Base-by-base conservation (phyloP, 306 rosid genomes). In the Cucurbita pepo region DNA sequence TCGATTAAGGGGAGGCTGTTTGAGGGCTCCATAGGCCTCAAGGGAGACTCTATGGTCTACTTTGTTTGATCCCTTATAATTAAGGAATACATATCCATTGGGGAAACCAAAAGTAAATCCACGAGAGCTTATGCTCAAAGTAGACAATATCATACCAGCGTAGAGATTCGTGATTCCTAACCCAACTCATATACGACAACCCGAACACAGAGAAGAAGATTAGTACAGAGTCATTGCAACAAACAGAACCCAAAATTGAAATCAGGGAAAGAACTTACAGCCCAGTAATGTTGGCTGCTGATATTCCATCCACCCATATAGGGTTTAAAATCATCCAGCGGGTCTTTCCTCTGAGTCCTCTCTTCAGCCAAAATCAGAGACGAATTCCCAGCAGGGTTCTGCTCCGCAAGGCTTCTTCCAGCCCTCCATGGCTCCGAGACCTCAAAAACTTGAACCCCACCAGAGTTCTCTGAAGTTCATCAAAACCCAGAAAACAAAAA, bases 221-320 rank as follows among this genome's bases (percentile, higher is more conserved):
- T 2, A 30, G 34, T 3, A 30, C 37, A 50, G 19, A 67, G 4
- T 22, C 3, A 18, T n/a, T 10, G 3, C 19, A 63, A 41, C 8
- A n/a, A 19, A 18, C 2, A 43, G 47, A 38, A 40, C 21, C 41
- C 45, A 62, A 36, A 36, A 5, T 6, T 11, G 45, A 60, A 60
- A 10, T 7, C 54, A 52, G 9, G 14, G 18, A 58, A 51, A 50
- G 37, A 55, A 82, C 88, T 86, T 66, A 90, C 96, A 38, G 87
- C 71, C 83, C 82, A 62, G 30, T 93, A 93, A 75, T 85, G 74
- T 4, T 0, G 0, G 63, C 85, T 65, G 73, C 75, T 87, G 78
- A 93, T 85, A 77, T 93, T 88, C 97, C 97, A 93, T 51, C 96
- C 98, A 13, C 94, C 91, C 30, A 40, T 76, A 83, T 93, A 93